Base-by-base conservation (phyloP, 352 stramenopile species). In the Pythium biforme region DNA sequence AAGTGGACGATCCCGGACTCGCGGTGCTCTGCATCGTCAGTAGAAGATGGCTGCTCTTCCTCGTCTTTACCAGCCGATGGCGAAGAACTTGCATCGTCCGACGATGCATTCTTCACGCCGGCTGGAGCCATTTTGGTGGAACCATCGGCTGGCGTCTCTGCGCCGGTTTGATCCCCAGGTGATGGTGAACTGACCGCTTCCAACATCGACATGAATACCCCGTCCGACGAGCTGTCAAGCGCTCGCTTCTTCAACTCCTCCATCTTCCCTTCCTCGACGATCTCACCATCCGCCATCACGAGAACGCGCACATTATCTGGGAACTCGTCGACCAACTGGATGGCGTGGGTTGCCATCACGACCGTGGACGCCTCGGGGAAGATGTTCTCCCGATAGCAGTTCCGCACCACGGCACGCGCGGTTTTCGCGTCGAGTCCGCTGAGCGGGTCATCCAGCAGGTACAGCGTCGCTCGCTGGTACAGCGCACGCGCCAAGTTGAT, bases 371-470 rank as follows among this genome's bases (percentile, higher is more conserved):
- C 70, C 8, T 71, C 46, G 4, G 79, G 67, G 27, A 93, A 79
- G 3, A 96, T 58, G 0, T 31, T 43, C 17, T 63, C 34, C 17
- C 46, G 55, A 12, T 62, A 73, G 46, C 56, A 78, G 43, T 69
- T 62, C 5, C 59, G 47, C 8, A 95, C 48, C 9, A 93, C 72
- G 41, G 73, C 68, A 0, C 69, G 66, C 3, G 82, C 77, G 15
- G 86, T 95, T 14, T 64, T 75, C 3, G 68, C 57, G 50, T 97
- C 90, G 6, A 97, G 66, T 1, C 84, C 86, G 23, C 81, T 94
- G 10, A 97, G 72, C 2, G 88, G 85, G 53, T 97, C 90, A 52
- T 97, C 89, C n/a, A 97, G 57, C n/a, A 97, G 59, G 33, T 94
- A 94, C 14, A 97, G 56, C 10, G 40, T 55, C 20, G 79, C 66